Percentiles rank a stretch among this genome's conserved stretches.
phyloP scores from a whole-genome alignment of 78 protist species.

The Parvularia atlantis region DNA sequence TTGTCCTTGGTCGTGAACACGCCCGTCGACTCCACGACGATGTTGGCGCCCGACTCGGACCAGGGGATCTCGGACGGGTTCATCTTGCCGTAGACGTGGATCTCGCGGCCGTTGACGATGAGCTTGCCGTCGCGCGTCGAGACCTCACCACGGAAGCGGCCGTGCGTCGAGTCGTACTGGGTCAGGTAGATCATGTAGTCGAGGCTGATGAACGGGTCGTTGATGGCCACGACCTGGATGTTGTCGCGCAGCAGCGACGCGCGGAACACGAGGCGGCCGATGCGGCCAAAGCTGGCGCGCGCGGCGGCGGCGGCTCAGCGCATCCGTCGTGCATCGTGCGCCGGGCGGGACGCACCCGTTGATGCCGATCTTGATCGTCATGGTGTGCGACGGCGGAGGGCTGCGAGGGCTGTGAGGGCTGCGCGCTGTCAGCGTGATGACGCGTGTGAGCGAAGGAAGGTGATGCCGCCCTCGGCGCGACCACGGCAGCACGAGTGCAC shows the following conservation, averaged over 20 bases:
- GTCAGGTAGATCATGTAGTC: slow-evolving; percentile 82
- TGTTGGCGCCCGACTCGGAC: slow-evolving; percentile 49
- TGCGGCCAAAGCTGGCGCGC: slow-evolving; percentile 86
- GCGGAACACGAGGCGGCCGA: slow-evolving; percentile 94
- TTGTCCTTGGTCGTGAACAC: slow-evolving; percentile 76
- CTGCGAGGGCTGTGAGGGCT: too few species aligned
- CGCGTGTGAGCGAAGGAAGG: too few species aligned
- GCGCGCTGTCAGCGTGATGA: too few species aligned
- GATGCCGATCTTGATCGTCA: slow-evolving; percentile 34
- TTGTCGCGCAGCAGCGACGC: slow-evolving; percentile 32
- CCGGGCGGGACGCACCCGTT: neutral
- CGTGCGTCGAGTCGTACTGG: slow-evolving; percentile 94
- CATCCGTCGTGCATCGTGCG: neutral
- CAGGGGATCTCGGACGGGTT: slow-evolving; percentile 80
- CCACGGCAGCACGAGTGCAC: too few species aligned
- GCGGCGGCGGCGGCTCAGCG: neutral
- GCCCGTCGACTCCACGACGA: slow-evolving; percentile 98
- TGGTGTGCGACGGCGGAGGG: too few species aligned
- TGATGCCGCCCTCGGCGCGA: too few species aligned
- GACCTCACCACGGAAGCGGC: slow-evolving; percentile 79
- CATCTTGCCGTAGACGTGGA: slow-evolving; percentile 35
- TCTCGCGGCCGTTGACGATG: slow-evolving; percentile 71
- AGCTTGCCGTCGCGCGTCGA: slow-evolving; percentile 47
- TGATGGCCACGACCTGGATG: slow-evolving; percentile 77
- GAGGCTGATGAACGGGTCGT: slow-evolving; percentile 92